Evolutionary conservation across 2,329 filamentous ascomycete genomes (phyloP).

Genomic region (Ceratocystis harringtonii): DNA sequence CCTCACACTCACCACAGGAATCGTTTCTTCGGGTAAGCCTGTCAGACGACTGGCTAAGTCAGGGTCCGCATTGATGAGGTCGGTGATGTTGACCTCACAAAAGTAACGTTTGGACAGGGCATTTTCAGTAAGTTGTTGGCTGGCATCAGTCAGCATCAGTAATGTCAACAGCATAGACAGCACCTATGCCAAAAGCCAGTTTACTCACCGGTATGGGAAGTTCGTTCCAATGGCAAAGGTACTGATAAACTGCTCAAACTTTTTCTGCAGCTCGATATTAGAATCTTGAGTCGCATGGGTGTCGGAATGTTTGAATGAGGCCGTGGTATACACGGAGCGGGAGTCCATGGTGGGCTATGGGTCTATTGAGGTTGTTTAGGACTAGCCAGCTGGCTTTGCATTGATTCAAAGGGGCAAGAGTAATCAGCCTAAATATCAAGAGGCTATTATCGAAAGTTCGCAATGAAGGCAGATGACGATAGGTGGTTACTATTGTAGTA

Average conservation of each 20-base stretch:
- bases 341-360: constrained; percentile 10
- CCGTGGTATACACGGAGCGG: constrained; percentile 16
- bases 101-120: constrained; percentile 86
- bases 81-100: constrained; percentile 90
- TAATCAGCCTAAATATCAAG: neutral
- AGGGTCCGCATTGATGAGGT: constrained; percentile 92
- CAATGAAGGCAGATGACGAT: too few relatives aligned
- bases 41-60: constrained; percentile 81
- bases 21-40: constrained; percentile 80
- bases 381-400: neutral
- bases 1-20: constrained; percentile 47
- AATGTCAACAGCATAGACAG: neutral
- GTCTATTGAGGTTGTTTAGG: neutral
- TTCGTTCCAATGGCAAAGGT: constrained; percentile 10
- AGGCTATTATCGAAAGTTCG: too few relatives aligned
- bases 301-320: constrained; percentile 31
- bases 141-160: constrained; percentile 25
- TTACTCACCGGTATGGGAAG: constrained; percentile 15
- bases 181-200: neutral
- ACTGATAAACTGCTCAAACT: constrained; percentile 65
- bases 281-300: constrained; percentile 53
- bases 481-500: too few relatives aligned
- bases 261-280: constrained; percentile 56
- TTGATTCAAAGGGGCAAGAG: neutral
- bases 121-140: constrained; percentile 92